phyloP scores from a whole-genome alignment of 2,329 filamentous ascomycete species.

The Emergomyces africanus region DNA sequence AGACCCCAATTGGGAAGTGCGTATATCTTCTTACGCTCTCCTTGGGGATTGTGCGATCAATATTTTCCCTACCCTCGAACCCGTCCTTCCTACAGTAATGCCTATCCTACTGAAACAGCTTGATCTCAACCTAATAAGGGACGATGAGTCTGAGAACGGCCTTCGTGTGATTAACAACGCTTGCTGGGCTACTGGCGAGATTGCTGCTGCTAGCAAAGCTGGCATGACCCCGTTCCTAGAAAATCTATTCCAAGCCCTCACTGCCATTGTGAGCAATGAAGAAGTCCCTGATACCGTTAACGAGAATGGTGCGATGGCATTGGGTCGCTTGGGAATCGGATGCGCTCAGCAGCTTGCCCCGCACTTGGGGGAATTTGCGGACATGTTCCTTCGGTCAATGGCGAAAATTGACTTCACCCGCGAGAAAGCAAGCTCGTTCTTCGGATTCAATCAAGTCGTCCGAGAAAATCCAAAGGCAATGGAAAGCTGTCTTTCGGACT shows the following conservation, averaged over 20 bases:
- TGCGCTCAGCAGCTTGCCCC: conserved; percentile 66
- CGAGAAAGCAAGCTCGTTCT: conserved; percentile 88
- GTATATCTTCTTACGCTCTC: conserved; percentile 89
- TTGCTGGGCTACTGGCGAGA: conserved; percentile 93
- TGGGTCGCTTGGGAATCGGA: conserved; percentile 74
- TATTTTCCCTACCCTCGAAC: conserved; percentile 68
- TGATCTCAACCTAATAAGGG: conserved; percentile 61
- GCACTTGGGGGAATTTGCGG: conserved; percentile 66
- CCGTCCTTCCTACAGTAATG: conserved; percentile 59
- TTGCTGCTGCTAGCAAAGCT: conserved; percentile 62
- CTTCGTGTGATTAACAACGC: conserved; percentile 97
- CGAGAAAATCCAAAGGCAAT: conserved; percentile 81
- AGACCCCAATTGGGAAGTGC: conserved; percentile 79
- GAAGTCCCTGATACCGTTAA: conserved; percentile 75
- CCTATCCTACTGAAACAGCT: conserved; percentile 74
- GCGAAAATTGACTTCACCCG: conserved; percentile 74
- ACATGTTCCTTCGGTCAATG: conserved; percentile 71
- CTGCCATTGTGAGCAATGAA: conserved; percentile 72
- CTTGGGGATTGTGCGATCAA: conserved; percentile 92
- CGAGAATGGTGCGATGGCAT: conserved; percentile 88
- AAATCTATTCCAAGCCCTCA: conserved; percentile 61
- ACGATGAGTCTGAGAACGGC: conserved; percentile 69
- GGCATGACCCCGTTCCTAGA: conserved; percentile 66
- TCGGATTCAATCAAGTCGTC: conserved; percentile 77
- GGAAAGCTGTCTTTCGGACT: conserved; percentile 69